Conservation (phyloP, 257 asterid species). For the Nicotiana tomentosiformis region DNA sequence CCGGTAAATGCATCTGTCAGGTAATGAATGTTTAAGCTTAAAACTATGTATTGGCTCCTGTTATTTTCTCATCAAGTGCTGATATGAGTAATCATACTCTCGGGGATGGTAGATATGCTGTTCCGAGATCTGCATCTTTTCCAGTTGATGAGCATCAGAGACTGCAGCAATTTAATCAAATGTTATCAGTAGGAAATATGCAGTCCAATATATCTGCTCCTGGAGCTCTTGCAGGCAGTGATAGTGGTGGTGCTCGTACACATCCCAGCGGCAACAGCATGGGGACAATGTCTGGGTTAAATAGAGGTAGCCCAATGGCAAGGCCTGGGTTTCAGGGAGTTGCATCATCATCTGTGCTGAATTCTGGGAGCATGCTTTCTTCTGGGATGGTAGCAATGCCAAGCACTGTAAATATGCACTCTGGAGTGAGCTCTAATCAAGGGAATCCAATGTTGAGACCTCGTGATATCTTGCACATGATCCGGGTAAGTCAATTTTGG, state of each 20-base stretch:
- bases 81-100: conserved; percentile 9
- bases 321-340: conserved; percentile 79
- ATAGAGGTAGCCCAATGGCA: conserved; percentile 54
- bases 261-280: conserved; percentile 62
- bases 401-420: conserved; percentile 46
- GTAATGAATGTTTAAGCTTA: conserved; percentile 36
- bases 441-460: conserved; percentile 62
- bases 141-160: conserved; percentile 81
- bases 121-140: conserved; percentile 55
- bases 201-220: conserved; percentile 48
- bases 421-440: conserved; percentile 61
- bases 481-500: conserved; percentile 51
- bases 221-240: conserved; percentile 56
- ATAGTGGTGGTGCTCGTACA: conserved; percentile 63
- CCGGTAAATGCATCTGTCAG: conserved; percentile 56
- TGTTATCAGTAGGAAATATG: conserved; percentile 59
- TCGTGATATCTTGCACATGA: conserved; percentile 58
- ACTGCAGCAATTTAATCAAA: conserved; percentile 60
- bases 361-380: conserved; percentile 55
- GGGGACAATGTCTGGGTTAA: conserved; percentile 48
- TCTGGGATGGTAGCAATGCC: conserved; percentile 52
- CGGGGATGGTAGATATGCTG: conserved; percentile 64
- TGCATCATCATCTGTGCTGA: conserved; percentile 56
- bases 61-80: conserved; percentile 2
- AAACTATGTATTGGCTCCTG: neutral